Evolutionary conservation across 768 basidiomycete genomes (phyloP).

Genomic region (Lentinula raphanica): DNA sequence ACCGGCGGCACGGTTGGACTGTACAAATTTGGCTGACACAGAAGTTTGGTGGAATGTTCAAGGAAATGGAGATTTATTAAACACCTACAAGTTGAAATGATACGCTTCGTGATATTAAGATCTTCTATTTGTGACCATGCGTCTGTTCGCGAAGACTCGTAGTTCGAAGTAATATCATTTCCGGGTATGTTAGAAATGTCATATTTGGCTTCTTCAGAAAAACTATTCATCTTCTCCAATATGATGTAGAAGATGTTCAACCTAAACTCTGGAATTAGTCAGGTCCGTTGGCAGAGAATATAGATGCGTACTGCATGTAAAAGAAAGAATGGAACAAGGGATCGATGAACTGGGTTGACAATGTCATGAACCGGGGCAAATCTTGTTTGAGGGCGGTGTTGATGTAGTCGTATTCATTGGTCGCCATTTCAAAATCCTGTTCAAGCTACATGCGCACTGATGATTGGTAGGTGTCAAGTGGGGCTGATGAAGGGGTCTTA

Average conservation of each 20-base stretch:
- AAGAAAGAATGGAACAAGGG: conserved; percentile 98
- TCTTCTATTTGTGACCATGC: conserved; percentile 74
- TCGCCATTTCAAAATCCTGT: conserved; percentile 91
- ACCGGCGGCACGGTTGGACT: conserved; percentile 37
- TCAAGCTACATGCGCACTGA: conserved; percentile 55
- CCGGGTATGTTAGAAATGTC: conserved; percentile 60
- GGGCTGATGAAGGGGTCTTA: conserved; percentile 24
- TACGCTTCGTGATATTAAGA: conserved; percentile 75
- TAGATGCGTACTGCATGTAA: conserved; percentile 88
- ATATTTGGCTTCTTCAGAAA: conserved; percentile 74
- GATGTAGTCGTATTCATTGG: conserved; percentile 90
- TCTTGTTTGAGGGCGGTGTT: conserved; percentile 88
- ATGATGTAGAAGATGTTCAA: conserved; percentile 92
- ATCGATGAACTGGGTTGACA: conserved; percentile 87
- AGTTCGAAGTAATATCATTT: conserved; percentile 69
- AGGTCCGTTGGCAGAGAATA: not conserved
- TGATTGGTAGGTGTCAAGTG: not conserved
- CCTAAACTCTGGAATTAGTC: conserved; percentile 31
- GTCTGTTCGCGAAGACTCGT: conserved; percentile 80
- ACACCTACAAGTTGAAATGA: conserved; percentile 77
- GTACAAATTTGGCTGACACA: conserved; percentile 60
- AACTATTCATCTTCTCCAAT: conserved; percentile 88
- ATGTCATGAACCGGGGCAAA: conserved; percentile 85
- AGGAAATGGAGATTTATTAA: not conserved
- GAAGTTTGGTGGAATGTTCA: not conserved